phyloP scores from a whole-genome alignment of 371 early-diverging fungal species.

The Mortierella sp. region DNA sequence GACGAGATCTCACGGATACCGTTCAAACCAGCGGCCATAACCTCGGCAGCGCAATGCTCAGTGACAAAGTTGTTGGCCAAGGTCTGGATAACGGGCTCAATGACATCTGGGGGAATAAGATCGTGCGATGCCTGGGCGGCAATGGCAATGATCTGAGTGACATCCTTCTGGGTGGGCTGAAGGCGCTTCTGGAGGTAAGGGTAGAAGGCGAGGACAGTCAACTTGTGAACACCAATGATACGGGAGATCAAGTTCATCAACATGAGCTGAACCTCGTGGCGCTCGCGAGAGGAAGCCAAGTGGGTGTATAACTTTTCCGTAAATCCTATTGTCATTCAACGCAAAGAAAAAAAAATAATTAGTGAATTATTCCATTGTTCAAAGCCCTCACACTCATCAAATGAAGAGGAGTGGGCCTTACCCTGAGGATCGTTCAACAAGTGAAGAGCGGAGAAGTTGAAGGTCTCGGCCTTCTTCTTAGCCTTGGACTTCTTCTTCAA shows the following conservation, averaged over 20 bases:
- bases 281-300: constrained; percentile 76
- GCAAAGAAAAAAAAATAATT: not conserved
- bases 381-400: not conserved
- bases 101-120: constrained; percentile 92
- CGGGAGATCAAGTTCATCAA: constrained; percentile 94
- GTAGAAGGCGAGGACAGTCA: constrained; percentile 90
- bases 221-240: constrained; percentile 94
- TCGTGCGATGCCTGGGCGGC: constrained; percentile 93
- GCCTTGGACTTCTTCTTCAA: constrained; percentile 78
- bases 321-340: constrained; percentile 66
- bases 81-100: constrained; percentile 87
- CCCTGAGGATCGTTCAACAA: constrained; percentile 96
- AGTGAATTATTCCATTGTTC: not conserved
- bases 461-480: constrained; percentile 78
- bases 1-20: constrained; percentile 93
- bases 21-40: constrained; percentile 95
- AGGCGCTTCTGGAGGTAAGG: constrained; percentile 90
- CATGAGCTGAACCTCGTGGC: constrained; percentile 91
- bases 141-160: constrained; percentile 92
- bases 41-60: constrained; percentile 90
- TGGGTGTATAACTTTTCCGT: constrained; percentile 92
- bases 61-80: constrained; percentile 97
- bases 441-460: constrained; percentile 95
- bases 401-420: constrained; percentile 15
- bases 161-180: constrained; percentile 94